A percentile compares a stretch with the other conserved stretches of the same genome.
Conservation (phyloP, 495 filamentous ascomycete species). For the Penicillium verhagenii region DNA sequence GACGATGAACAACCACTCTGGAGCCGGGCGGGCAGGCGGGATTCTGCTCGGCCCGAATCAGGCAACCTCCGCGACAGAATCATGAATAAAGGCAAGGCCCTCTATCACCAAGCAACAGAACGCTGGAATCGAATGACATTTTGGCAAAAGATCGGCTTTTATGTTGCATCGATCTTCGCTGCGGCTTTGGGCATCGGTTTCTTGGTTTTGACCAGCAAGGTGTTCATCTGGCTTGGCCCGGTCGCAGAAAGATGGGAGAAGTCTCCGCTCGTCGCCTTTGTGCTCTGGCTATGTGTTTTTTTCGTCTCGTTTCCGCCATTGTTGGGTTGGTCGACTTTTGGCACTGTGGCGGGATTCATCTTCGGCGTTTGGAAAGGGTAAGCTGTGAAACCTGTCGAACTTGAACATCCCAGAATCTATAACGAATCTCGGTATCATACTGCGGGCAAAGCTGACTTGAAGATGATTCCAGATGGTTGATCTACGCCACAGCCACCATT, state of each 20-base stretch:
- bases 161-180: slow-evolving; percentile 45
- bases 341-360: slow-evolving; percentile 90
- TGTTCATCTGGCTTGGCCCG: slow-evolving; percentile 71
- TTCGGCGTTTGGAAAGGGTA: slow-evolving; percentile 87
- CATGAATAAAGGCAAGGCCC: slow-evolving; percentile 36
- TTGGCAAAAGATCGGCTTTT: slow-evolving; percentile 59
- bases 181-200: slow-evolving; percentile 61
- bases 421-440: background rate
- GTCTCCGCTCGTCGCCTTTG: slow-evolving; percentile 66
- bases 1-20: slow-evolving; percentile 45
- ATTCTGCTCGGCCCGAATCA: slow-evolving; percentile 26
- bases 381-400: slow-evolving; percentile 17
- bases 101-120: slow-evolving; percentile 27
- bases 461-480: slow-evolving; percentile 61
- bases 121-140: slow-evolving; percentile 56
- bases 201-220: slow-evolving; percentile 70
- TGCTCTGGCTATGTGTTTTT: slow-evolving; percentile 78
- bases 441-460: slow-evolving; percentile 2
- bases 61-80: slow-evolving; percentile 43
- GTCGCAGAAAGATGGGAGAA: slow-evolving; percentile 71
- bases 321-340: slow-evolving; percentile 82
- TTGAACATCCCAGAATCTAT: background rate
- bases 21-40: slow-evolving; percentile 37
- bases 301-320: slow-evolving; percentile 82
- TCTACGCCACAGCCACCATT: slow-evolving; percentile 76